These are phyloP conservation scores for Pterocarpus santalinus DNA, from an alignment of 306 rosid genomes.

Conservation along the genomic window DNA sequence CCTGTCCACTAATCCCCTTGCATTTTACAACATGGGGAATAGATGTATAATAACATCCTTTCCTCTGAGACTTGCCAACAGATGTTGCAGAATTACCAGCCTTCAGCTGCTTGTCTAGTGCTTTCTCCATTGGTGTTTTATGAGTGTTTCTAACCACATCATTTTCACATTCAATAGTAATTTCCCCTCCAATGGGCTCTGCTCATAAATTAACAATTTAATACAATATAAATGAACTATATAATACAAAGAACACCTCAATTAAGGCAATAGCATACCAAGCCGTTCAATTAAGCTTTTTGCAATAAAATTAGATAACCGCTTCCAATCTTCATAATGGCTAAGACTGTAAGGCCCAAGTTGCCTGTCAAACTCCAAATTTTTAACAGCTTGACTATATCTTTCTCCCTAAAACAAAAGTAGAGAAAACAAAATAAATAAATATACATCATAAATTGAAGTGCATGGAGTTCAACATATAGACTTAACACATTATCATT, in stretches of 20 bases:
- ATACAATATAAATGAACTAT: conserved; percentile 23
- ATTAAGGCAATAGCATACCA: conserved; percentile 58
- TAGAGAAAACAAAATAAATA: conserved; percentile 25
- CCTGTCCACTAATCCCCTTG: conserved; percentile 78
- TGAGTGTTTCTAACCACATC: conserved; percentile 55
- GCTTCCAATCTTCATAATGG: conserved; percentile 76
- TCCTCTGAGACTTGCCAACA: conserved; percentile 56
- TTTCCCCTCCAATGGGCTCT: conserved; percentile 97
- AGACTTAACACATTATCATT: background rate
- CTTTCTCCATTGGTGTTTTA: conserved; percentile 67
- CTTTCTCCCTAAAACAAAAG: conserved; percentile 68
- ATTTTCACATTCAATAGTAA: conserved; percentile 71
- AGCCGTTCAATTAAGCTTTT: conserved; percentile 61
- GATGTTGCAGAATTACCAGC: conserved; percentile 61
- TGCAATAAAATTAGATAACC: conserved; percentile 73
- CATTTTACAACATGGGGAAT: conserved; percentile 80
- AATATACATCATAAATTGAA: conserved; percentile 23
- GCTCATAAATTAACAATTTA: conserved; percentile 44
- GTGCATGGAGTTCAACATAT: conserved; percentile 3
- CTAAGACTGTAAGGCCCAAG: conserved; percentile 87
- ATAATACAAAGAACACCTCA: conserved; percentile 28
- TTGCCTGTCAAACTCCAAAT: conserved; percentile 83
- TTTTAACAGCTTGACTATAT: conserved; percentile 70
- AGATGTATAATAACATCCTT: conserved; percentile 86
- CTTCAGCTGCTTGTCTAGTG: conserved; percentile 72